phyloP scores from a whole-genome alignment of 2,329 filamentous ascomycete genomes.

The Pseudogymnoascus verrucosus region DNA sequence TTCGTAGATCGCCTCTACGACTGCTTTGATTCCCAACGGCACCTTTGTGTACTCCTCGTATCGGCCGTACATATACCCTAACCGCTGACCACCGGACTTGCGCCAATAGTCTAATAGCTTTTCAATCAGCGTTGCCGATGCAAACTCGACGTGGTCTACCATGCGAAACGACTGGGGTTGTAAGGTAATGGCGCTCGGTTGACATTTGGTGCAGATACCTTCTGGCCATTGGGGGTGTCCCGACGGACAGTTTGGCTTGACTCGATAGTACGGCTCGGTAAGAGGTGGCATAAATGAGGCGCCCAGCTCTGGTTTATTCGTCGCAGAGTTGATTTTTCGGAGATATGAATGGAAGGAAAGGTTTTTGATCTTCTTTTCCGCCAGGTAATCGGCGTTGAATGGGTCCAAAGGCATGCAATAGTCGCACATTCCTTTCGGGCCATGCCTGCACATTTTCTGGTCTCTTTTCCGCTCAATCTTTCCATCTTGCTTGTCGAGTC shows the following conservation, averaged over 20 bases:
- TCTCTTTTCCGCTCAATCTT: constrained; percentile 75
- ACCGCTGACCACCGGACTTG: constrained; percentile 67
- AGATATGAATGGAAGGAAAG: constrained; percentile 92
- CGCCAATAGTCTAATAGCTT: constrained; percentile 90
- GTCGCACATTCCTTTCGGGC: constrained; percentile 97
- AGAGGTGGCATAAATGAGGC: constrained; percentile 95
- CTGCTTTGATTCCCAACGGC: constrained; percentile 85
- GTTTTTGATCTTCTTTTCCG: constrained; percentile 98
- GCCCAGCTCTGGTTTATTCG: constrained; percentile 90
- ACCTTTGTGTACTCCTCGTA: constrained; percentile 90
- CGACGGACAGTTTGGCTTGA: constrained; percentile 80
- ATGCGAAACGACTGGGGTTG: constrained; percentile 91
- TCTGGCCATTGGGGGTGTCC: constrained; percentile 92
- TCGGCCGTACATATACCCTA: constrained; percentile 85
- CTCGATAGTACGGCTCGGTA: constrained; percentile 85
- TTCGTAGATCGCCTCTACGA: constrained; percentile 96
- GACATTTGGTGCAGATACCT: constrained; percentile 96
- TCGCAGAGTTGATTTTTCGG: constrained; percentile 89
- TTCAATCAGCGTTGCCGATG: constrained; percentile 75
- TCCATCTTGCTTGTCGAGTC: constrained; percentile 77
- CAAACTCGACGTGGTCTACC: constrained; percentile 98
- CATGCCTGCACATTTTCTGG: constrained; percentile 86
- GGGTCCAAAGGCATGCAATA: constrained; percentile 97
- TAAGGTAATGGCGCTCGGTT: constrained; percentile 91
- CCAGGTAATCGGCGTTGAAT: constrained; percentile 79